These are phyloP conservation scores for Neurospora sp. DNA, from an alignment of 495 filamentous ascomycete genomes.

Conservation along the genomic window DNA sequence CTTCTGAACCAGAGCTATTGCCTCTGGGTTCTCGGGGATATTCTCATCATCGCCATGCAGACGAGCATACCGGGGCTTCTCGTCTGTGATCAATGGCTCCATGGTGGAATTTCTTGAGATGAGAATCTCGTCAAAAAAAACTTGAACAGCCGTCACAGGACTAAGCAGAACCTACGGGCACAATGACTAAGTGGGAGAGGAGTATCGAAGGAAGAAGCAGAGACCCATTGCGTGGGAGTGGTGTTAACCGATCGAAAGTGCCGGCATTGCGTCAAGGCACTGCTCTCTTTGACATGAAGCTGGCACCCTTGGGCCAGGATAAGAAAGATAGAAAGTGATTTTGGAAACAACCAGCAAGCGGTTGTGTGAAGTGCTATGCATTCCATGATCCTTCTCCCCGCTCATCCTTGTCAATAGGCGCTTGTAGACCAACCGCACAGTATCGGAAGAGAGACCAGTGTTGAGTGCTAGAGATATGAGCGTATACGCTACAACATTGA, in stretches of 20 bases:
- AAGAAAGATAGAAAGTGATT: background rate
- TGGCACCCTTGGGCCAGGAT: background rate
- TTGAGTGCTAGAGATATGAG: background rate
- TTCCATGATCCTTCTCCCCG: background rate
- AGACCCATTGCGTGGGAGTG: background rate
- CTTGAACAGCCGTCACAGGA: background rate
- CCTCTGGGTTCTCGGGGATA: background rate
- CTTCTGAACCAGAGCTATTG: background rate
- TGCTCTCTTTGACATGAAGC: background rate
- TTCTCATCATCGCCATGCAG: background rate
- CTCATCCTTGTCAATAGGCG: background rate
- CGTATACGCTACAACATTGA: background rate
- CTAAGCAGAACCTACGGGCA: background rate
- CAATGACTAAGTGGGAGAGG: background rate
- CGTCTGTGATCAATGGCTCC: background rate
- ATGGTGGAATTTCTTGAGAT: background rate
- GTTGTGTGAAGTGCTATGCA: background rate
- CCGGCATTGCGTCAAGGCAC: background rate
- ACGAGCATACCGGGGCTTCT: background rate
- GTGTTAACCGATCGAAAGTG: background rate
- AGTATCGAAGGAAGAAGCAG: background rate
- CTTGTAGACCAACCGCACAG: background rate
- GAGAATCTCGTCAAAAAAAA: background rate
- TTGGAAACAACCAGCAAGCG: background rate
- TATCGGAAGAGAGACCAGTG: background rate